Conservation (phyloP, 495 filamentous ascomycete genomes). For the Filosporella fistucella region DNA sequence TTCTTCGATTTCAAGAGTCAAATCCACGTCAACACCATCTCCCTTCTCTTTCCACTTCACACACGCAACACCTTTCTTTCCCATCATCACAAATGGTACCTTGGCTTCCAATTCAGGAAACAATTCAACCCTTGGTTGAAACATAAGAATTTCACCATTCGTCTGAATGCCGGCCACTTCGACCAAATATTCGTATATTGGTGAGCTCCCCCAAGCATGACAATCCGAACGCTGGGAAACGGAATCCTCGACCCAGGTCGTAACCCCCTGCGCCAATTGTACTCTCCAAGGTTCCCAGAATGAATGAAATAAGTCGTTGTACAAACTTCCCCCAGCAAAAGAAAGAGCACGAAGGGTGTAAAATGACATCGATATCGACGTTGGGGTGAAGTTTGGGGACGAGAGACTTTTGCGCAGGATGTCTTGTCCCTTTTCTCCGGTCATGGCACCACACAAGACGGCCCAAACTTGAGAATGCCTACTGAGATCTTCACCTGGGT, state of each 20-base stretch:
- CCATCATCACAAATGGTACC: not conserved
- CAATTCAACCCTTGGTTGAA: not conserved
- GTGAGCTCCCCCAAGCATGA: slow-evolving; percentile 5
- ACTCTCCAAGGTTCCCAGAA: slow-evolving; percentile 6
- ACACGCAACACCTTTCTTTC: not conserved
- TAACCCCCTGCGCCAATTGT: not conserved
- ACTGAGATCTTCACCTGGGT: slow-evolving; percentile 19
- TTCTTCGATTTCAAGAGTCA: not conserved
- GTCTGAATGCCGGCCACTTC: slow-evolving; percentile 1
- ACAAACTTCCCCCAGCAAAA: not conserved
- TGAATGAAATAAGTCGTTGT: slow-evolving; percentile 2
- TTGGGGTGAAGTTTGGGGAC: not conserved
- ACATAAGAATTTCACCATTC: not conserved
- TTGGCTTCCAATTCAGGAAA: not conserved
- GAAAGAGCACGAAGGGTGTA: slow-evolving; percentile 9
- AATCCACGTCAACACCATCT: not conserved
- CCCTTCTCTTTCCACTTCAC: not conserved
- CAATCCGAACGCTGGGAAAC: slow-evolving; percentile 7
- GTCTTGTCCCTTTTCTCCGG: not conserved
- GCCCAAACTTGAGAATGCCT: slow-evolving; percentile 33
- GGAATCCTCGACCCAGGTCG: slow-evolving; percentile 3
- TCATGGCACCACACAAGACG: slow-evolving; percentile 25
- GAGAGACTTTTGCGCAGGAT: not conserved
- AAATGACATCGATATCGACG: slow-evolving; percentile 5
- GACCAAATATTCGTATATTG: slow-evolving; percentile 5